phyloP scores from a whole-genome alignment of 2,329 filamentous ascomycete genomes.

The Aureobasidium musti region DNA sequence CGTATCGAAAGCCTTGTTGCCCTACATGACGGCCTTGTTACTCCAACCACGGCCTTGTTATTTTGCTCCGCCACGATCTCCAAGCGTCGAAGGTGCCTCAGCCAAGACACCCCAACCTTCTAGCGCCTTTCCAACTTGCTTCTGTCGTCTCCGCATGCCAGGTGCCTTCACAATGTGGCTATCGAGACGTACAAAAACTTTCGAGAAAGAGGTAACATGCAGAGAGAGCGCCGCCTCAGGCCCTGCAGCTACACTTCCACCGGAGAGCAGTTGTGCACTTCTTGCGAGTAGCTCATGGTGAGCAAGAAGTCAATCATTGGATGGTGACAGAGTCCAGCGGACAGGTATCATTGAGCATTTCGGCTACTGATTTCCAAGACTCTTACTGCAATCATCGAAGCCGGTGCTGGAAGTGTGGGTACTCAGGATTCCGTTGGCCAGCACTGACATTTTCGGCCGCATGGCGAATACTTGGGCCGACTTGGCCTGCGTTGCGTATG shows the following conservation, averaged over 20 bases:
- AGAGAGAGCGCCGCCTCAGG: too few species aligned
- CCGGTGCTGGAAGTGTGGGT: not conserved
- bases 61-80: conserved; percentile 25
- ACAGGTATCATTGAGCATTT: not conserved
- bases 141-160: not conserved
- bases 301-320: too few species aligned
- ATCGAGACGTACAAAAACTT: too few species aligned
- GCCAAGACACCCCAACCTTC: conserved; percentile 25
- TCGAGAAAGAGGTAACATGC: too few species aligned
- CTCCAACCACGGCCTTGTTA: conserved; percentile 14
- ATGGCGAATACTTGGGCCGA: conserved; percentile 27
- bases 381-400: not conserved
- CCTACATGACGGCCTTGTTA: conserved; percentile 9
- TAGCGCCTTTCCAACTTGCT: conserved; percentile 24
- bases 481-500: conserved; percentile 17
- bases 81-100: not conserved
- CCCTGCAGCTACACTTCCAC: too few species aligned
- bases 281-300: too few species aligned
- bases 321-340: too few species aligned
- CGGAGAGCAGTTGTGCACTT: too few species aligned
- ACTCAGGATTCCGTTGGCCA: not conserved
- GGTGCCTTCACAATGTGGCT: too few species aligned
- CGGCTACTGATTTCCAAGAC: conserved; percentile 2
- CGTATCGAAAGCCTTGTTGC: conserved; percentile 5
- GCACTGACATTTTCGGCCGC: conserved; percentile 22